Conservation (phyloP, 176 grass and related monocot species). For the Coix lacrymajobi region DNA sequence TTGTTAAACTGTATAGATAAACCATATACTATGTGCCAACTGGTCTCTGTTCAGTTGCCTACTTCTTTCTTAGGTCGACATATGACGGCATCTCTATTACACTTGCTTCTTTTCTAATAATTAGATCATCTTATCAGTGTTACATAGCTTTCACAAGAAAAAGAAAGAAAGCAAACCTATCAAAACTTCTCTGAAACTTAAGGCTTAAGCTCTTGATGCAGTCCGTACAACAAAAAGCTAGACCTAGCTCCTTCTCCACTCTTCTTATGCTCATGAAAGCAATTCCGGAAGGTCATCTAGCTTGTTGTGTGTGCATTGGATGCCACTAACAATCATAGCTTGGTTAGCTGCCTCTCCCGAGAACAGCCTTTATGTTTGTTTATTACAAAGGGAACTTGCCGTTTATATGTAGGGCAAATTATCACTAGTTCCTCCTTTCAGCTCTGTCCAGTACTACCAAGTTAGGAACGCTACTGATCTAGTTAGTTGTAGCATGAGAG, state of each 20-base stretch:
- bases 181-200: constrained; percentile 19
- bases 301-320: constrained; percentile 62
- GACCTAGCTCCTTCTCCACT: constrained; percentile 29
- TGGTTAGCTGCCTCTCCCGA: constrained; percentile 39
- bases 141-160: constrained; percentile 29
- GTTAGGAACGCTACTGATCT: constrained; percentile 5
- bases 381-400: constrained; percentile 30
- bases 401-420: constrained; percentile 18
- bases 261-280: constrained; percentile 47
- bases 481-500: not conserved
- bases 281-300: constrained; percentile 31
- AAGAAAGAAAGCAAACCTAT: not conserved
- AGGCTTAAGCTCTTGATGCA: constrained; percentile 1
- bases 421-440: constrained; percentile 1
- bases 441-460: constrained; percentile 1
- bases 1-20: not conserved
- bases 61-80: not conserved
- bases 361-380: constrained; percentile 45
- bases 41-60: constrained; percentile 3
- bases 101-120: not conserved
- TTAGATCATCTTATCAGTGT: not conserved
- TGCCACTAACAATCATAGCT: constrained; percentile 49
- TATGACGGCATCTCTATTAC: not conserved
- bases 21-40: not conserved
- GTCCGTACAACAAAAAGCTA: constrained; percentile 7